Evolutionary conservation across 2,329 filamentous ascomycete species (phyloP), one percentile per base, ranked within the genome.

Genomic region (Fusarium keratoplasticum): DNA sequence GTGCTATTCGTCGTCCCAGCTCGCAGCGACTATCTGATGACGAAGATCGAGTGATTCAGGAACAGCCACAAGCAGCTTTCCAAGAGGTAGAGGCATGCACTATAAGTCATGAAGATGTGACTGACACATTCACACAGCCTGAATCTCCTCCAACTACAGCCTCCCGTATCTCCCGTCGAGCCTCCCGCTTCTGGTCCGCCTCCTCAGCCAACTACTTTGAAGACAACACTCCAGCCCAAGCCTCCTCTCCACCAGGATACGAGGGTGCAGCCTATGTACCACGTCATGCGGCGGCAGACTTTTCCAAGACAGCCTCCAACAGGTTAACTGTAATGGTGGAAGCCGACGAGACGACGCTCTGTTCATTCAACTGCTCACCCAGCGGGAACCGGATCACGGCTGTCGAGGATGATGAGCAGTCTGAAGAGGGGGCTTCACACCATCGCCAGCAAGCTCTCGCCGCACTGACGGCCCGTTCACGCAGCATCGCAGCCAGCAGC

Each of bases 281-380:
- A 2, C 78, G 75, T 25, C 80, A 81, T 61, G 80, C 80, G 4
- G 80, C 80, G 7, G 66, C 76, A 31, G 79, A 79, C 73, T 81
- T 81, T 55, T 71, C 73, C 38, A 76, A 76, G 64, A 76, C 71
- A n/a, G 67, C 75, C 6, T 66, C 63, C 38, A 58, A 71, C 68
- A 67, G 72, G 31, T 61, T 72, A 58, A 64, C 70, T 50, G 66
- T 71, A n/a, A 72, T 75, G 65, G 61, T 50, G 33, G 62, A 77
- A 58, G 71, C 66, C 40, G 71, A 76, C 40, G 77, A 76, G 36
- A 68, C 71, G 7, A 76, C 76, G 2, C 75, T 78, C 6, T 78
- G 76, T 40, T 78, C 76, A 22, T 68, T 65, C 64, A 75, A 71
- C 50, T 58, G 58, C 52, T 38, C 50, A 9, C 18, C 66, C 25